phyloP scores from a whole-genome alignment of 148 eudicot genomes.

The Oxyria digyna region DNA sequence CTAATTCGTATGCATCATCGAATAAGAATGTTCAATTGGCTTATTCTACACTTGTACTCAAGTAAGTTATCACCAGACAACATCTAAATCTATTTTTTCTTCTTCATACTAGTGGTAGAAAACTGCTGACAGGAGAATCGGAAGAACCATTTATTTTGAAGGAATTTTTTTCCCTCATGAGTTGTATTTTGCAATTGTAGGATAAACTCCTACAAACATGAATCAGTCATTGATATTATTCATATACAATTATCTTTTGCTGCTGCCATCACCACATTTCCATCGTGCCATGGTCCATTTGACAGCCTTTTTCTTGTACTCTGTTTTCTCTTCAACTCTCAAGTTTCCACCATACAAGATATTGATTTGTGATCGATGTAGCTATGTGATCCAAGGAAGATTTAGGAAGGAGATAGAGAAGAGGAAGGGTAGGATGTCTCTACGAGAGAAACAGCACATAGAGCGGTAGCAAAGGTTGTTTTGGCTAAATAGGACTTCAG shows the following conservation, averaged over 20 bases:
- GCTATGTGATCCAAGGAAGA: neutral
- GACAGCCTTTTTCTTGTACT: neutral
- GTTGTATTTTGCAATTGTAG: neutral
- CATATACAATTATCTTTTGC: neutral
- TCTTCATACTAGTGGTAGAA: neutral
- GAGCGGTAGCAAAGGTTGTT: neutral
- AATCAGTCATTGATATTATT: neutral
- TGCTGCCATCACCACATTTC: neutral
- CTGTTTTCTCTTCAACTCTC: neutral
- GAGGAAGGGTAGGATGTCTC: neutral
- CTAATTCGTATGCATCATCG: constrained; percentile 52
- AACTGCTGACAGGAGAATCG: neutral
- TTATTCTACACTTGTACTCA: constrained; percentile 82
- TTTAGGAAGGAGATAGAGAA: neutral
- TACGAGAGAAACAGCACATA: neutral
- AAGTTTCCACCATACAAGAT: neutral
- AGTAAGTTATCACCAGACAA: constrained; percentile 40
- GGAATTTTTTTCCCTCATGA: neutral
- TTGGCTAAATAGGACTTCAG: neutral
- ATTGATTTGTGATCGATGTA: neutral
- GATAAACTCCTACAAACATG: neutral
- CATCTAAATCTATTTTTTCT: neutral
- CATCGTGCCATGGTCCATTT: neutral
- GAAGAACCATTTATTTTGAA: neutral
- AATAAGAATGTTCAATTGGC: constrained; percentile 83